phyloP scores from a whole-genome alignment of 2,329 filamentous ascomycete genomes.

The Trichoderma sp. region DNA sequence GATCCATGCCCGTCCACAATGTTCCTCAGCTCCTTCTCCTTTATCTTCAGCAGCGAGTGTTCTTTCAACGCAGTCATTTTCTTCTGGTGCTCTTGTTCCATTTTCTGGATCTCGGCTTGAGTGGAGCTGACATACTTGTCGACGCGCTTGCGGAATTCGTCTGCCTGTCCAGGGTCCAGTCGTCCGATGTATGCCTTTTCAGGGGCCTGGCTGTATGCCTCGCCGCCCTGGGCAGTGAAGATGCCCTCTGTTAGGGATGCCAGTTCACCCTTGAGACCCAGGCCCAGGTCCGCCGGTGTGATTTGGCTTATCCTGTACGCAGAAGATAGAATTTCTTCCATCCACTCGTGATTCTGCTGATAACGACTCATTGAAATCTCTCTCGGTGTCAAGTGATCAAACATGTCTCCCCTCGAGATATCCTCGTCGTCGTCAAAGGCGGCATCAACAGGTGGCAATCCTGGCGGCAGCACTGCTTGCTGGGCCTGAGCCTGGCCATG shows the following conservation, averaged over 20 bases:
- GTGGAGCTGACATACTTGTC: conserved; percentile 68
- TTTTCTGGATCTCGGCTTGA: conserved; percentile 75
- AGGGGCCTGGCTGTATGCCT: conserved; percentile 42
- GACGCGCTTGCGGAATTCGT: conserved; percentile 79
- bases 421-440: conserved; percentile 85
- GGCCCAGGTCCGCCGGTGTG: conserved; percentile 77
- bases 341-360: conserved; percentile 96
- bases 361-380: conserved; percentile 87
- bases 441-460: conserved; percentile 40
- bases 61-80: conserved; percentile 72
- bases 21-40: conserved; percentile 72
- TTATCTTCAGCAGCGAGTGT: conserved; percentile 65
- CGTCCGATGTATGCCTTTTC: conserved; percentile 60
- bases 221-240: conserved; percentile 63
- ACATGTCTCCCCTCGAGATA: conserved; percentile 78
- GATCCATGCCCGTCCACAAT: conserved; percentile 58
- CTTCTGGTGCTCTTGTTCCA: conserved; percentile 75
- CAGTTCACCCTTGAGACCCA: conserved; percentile 81
- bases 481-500: conserved; percentile 43
- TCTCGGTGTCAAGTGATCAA: conserved; percentile 83
- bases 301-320: conserved; percentile 85
- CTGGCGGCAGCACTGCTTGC: conserved; percentile 27
- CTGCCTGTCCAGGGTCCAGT: conserved; percentile 71
- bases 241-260: conserved; percentile 79
- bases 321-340: conserved; percentile 94